Evolutionary conservation across 208 protist species (phyloP).

Genomic region (Acanthamoeba rhysodes): DNA sequence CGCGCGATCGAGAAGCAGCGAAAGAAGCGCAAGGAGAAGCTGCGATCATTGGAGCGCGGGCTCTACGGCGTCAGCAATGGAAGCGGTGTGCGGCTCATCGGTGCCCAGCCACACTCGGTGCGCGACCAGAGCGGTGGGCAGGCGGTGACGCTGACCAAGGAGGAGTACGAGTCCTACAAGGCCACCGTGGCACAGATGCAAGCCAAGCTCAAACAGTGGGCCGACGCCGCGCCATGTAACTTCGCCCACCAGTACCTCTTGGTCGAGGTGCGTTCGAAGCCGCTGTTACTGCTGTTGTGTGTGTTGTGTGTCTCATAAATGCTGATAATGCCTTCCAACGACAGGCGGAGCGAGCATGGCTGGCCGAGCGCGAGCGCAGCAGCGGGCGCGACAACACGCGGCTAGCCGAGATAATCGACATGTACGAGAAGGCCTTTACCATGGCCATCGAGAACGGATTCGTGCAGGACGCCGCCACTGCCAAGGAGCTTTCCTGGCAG

Average conservation of each 20-base stretch:
- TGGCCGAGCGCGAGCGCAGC: neutral
- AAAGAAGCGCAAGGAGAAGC: slow-evolving; percentile 7
- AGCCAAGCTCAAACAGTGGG: slow-evolving; percentile 51
- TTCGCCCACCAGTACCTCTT: slow-evolving; percentile 48
- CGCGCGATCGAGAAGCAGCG: slow-evolving; percentile 20
- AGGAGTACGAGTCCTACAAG: slow-evolving; percentile 5
- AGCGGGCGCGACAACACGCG: neutral
- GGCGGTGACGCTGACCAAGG: neutral
- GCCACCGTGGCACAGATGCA: neutral
- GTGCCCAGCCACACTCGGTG: neutral
- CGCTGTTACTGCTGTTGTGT: neutral
- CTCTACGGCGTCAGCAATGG: neutral
- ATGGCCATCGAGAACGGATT: slow-evolving; percentile 61
- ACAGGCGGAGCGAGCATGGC: slow-evolving; percentile 10
- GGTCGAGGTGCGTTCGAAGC: neutral
- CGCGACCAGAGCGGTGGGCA: neutral
- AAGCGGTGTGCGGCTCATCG: neutral
- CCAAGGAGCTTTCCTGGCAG: slow-evolving; percentile 70
- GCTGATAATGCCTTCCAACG: neutral
- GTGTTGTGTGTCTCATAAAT: neutral
- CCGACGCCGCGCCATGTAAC: slow-evolving; percentile 13
- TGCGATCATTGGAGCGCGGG: neutral
- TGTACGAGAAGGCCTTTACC: slow-evolving; percentile 36
- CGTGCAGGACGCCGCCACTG: slow-evolving; percentile 44
- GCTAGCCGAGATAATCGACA: neutral